phyloP scores from a whole-genome alignment of 1,139 yeast species.

The Meyerozyma athensensis region DNA sequence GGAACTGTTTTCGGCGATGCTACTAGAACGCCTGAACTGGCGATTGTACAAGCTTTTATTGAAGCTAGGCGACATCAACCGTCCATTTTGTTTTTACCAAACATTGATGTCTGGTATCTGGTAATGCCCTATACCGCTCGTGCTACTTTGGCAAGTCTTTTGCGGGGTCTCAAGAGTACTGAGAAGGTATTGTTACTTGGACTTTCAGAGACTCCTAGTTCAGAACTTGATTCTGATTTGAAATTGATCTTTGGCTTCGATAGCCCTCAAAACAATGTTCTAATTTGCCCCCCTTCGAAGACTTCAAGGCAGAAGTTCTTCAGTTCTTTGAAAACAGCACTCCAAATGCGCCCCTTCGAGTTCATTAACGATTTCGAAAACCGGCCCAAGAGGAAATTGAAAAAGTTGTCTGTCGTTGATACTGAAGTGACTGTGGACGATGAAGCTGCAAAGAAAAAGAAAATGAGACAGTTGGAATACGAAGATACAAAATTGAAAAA shows the following conservation, averaged over 20 bases:
- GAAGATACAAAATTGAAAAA: slow-evolving; percentile 81
- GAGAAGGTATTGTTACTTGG: slow-evolving; percentile 80
- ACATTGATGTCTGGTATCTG: slow-evolving; percentile 70
- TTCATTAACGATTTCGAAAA: slow-evolving; percentile 48
- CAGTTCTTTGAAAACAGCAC: slow-evolving; percentile 46
- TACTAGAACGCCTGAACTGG: slow-evolving; percentile 77
- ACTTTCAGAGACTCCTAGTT: slow-evolving; percentile 50
- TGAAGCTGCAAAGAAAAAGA: slow-evolving; percentile 23
- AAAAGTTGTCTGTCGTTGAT: slow-evolving; percentile 27
- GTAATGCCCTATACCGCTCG: slow-evolving; percentile 67
- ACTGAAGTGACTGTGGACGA: slow-evolving; percentile 10
- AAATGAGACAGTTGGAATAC: slow-evolving; percentile 51
- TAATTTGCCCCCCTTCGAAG: slow-evolving; percentile 39
- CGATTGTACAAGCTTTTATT: slow-evolving; percentile 75
- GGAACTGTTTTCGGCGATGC: slow-evolving; percentile 77
- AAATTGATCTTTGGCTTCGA: slow-evolving; percentile 51
- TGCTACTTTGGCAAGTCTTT: slow-evolving; percentile 65
- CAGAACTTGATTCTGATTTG: slow-evolving; percentile 31
- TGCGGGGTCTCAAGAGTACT: slow-evolving; percentile 63
- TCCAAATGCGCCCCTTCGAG: slow-evolving; percentile 64
- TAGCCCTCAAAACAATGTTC: slow-evolving; percentile 42
- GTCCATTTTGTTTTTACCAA: slow-evolving; percentile 78
- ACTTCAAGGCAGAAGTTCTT: slow-evolving; percentile 51
- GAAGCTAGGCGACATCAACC: slow-evolving; percentile 93
- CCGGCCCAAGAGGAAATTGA: slow-evolving; percentile 47